Percentiles rank a stretch among this genome's conserved stretches.
Conservation (phyloP, 352 stramenopile genomes). For the Globisporangium parvum region DNA sequence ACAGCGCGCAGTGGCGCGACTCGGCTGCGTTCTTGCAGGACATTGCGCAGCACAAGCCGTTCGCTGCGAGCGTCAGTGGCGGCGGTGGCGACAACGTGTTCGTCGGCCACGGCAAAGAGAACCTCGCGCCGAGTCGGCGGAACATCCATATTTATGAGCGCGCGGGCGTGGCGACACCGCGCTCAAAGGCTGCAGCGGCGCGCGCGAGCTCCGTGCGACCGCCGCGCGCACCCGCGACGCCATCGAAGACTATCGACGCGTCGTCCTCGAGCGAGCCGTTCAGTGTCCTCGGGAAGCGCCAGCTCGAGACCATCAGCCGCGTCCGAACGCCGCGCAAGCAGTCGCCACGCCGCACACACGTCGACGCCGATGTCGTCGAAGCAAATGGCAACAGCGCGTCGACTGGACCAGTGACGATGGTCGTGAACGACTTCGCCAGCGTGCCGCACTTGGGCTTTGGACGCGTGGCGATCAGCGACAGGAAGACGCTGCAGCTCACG, state of each 20-base stretch:
- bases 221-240: conserved; percentile 9
- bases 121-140: conserved; percentile 13
- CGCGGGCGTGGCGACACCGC: background rate
- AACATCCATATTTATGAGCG: conserved; percentile 14
- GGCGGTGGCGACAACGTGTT: background rate
- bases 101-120: conserved; percentile 15
- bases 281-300: conserved; percentile 17
- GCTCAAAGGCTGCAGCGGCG: conserved; percentile 1
- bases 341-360: background rate
- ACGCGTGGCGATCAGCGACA: conserved; percentile 35
- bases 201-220: conserved; percentile 5
- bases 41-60: background rate
- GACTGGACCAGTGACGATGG: conserved; percentile 18
- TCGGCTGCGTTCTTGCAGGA: conserved; percentile 13
- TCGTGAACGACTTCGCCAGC: conserved; percentile 41
- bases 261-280: conserved; percentile 5
- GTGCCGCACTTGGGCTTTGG: conserved; percentile 48
- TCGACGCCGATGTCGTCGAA: background rate
- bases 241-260: background rate
- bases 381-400: background rate
- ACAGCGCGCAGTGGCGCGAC: conserved; percentile 13
- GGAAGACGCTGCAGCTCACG: conserved; percentile 38
- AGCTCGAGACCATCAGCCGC: background rate
- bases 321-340: background rate
- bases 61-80: background rate